Conservation (phyloP, 1,284 basidiomycete genomes). For the Sutorius eximius region DNA sequence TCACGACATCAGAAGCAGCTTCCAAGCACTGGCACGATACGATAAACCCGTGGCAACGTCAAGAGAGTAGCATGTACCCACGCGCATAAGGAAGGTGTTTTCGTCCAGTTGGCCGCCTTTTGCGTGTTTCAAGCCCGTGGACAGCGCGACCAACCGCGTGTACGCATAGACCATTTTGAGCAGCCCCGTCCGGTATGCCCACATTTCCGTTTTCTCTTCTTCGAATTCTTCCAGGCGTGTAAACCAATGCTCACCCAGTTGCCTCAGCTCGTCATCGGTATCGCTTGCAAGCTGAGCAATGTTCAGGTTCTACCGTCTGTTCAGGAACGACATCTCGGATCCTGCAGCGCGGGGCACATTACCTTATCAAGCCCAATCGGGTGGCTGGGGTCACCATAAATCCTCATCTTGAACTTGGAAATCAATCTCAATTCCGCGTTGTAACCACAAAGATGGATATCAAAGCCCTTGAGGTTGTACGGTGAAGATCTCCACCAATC, state of each 20-base stretch:
- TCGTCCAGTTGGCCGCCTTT: constrained; percentile 56
- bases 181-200: constrained; percentile 61
- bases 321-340: constrained; percentile 6
- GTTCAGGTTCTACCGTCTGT: constrained; percentile 46
- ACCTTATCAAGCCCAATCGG: constrained; percentile 75
- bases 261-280: constrained; percentile 63
- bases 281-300: constrained; percentile 63
- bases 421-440: constrained; percentile 69
- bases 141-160: constrained; percentile 64
- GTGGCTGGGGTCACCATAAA: constrained; percentile 72
- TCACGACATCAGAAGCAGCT: constrained; percentile 52
- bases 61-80: constrained; percentile 38
- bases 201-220: constrained; percentile 47
- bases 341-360: not conserved
- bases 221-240: constrained; percentile 50
- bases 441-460: constrained; percentile 75
- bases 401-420: constrained; percentile 56
- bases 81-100: constrained; percentile 65
- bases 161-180: constrained; percentile 69
- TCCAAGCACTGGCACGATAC: constrained; percentile 19
- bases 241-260: constrained; percentile 57
- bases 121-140: constrained; percentile 78
- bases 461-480: constrained; percentile 68
- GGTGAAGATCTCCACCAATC: constrained; percentile 72
- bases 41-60: not conserved